Percentiles rank a stretch among this genome's conserved stretches.
These are phyloP conservation scores for Casuarina equisetifolia DNA, from an alignment of 306 rosid species.

Conservation along the genomic window DNA sequence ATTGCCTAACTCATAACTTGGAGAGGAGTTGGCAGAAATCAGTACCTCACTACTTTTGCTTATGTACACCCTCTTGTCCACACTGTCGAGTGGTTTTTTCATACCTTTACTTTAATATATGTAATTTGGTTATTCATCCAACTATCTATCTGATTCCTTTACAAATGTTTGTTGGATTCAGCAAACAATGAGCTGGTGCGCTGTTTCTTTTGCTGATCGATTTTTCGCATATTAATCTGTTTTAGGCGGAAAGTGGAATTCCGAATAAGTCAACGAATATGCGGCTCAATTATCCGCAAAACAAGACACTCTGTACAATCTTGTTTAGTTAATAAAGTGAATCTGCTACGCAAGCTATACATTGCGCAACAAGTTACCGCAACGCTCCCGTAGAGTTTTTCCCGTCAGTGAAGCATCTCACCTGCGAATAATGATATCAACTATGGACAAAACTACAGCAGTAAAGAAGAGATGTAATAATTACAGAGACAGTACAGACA, in stretches of 20 bases:
- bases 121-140: slow-evolving; percentile 13
- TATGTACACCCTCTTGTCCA: slow-evolving; percentile 30
- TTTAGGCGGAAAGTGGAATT: no score
- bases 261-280: no score
- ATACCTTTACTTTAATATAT: slow-evolving; percentile 18
- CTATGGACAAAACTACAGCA: neutral
- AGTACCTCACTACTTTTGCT: slow-evolving; percentile 21
- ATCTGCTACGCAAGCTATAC: neutral
- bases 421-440: neutral
- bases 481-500: neutral
- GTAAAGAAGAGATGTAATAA: neutral
- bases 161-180: slow-evolving; percentile 26
- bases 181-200: neutral
- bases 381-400: neutral
- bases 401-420: neutral
- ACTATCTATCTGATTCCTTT: slow-evolving; percentile 17
- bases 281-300: no score
- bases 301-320: no score
- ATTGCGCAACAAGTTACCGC: neutral
- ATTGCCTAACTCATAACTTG: slow-evolving; percentile 24
- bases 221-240: no score
- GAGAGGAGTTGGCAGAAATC: neutral
- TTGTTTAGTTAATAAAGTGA: no score
- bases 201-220: neutral
- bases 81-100: slow-evolving; percentile 26